Base-by-base conservation (phyloP, 352 stramenopile species). In the Phytophthora hibernalis region DNA sequence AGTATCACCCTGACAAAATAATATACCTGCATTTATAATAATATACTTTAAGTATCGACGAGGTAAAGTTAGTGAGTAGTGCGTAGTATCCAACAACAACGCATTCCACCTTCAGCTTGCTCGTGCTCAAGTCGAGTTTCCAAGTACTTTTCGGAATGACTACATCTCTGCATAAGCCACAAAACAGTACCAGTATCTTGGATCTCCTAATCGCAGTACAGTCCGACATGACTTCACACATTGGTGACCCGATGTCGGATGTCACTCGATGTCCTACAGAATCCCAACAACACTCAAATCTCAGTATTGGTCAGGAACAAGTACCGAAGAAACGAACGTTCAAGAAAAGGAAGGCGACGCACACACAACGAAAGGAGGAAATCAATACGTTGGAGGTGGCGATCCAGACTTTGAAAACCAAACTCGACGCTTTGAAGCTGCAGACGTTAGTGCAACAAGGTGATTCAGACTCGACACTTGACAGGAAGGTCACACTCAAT, bases 361-460 rank as follows among this genome's bases (percentile, higher is more conserved):
- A 66, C 44, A 64, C 56, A 2, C 12, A 72, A 24, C 70, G 70
- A 1, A 74, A 78, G 42, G 61, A 65, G 52, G 61, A 76, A 37
- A 72, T 70, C n/a, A 5, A 51, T 37, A 57, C 61, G 13, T 52
- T 78, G 22, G 37, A 61, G 45, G 33, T 10, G 22, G 55, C 70
- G 53, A 55, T 75, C 20, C 5, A 44, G 11, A 16, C 30, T 13
- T 44, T 78, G 33, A 12, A 74, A 15, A 18, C 24, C 6, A 64
- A 72, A 40, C 51, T 82, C 24, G 48, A 79, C 33, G 47, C 30
- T 16, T 61, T 79, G 31, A 68, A 75, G 38, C 30, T 72, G 21
- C 55, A 70, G 24, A 18, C 13, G 13, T 30, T 70, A 13, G 30
- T 76, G 57, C 35, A 64, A 22, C 38, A 26, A 37, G 66, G 54